Percentiles rank a stretch among this genome's conserved stretches.
Evolutionary conservation across 768 basidiomycete species (phyloP).

Genomic region (Suillus subalutaceus): DNA sequence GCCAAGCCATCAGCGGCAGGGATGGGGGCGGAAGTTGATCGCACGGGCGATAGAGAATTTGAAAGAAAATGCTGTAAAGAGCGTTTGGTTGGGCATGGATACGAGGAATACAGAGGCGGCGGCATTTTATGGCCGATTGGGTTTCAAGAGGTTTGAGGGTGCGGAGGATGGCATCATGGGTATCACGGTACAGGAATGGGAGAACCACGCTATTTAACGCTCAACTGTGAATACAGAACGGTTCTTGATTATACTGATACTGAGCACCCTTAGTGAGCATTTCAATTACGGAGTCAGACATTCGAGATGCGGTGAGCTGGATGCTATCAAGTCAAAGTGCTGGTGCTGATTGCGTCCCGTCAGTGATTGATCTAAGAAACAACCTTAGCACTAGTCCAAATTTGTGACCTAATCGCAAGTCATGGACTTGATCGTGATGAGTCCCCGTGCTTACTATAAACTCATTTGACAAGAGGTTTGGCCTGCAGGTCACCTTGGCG

Average conservation of each 20-base stretch:
- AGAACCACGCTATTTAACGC: conserved; percentile 7
- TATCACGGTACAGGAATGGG: conserved; percentile 48
- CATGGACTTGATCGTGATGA: background rate
- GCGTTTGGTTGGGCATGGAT: conserved; percentile 73
- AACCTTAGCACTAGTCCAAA: background rate
- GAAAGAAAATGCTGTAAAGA: conserved; percentile 44
- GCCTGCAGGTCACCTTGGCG: too few species aligned
- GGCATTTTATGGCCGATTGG: conserved; percentile 63
- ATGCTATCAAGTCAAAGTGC: background rate
- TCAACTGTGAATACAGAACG: background rate
- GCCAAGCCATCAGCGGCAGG: conserved; percentile 63
- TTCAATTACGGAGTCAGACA: background rate
- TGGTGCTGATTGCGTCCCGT: background rate
- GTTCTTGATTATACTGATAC: background rate
- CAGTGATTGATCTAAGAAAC: background rate
- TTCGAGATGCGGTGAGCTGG: background rate
- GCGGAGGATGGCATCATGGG: conserved; percentile 56
- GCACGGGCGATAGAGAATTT: conserved; percentile 55
- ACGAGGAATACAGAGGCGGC: conserved; percentile 61
- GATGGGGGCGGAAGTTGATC: conserved; percentile 73
- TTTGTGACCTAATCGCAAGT: background rate
- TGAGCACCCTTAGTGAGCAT: background rate
- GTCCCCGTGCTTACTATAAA: too few species aligned
- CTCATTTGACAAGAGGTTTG: background rate
- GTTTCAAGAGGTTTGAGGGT: conserved; percentile 60